These are phyloP conservation scores for Fusarium sp. DNA, from an alignment of 2,329 filamentous ascomycete genomes.

Conservation along the genomic window DNA sequence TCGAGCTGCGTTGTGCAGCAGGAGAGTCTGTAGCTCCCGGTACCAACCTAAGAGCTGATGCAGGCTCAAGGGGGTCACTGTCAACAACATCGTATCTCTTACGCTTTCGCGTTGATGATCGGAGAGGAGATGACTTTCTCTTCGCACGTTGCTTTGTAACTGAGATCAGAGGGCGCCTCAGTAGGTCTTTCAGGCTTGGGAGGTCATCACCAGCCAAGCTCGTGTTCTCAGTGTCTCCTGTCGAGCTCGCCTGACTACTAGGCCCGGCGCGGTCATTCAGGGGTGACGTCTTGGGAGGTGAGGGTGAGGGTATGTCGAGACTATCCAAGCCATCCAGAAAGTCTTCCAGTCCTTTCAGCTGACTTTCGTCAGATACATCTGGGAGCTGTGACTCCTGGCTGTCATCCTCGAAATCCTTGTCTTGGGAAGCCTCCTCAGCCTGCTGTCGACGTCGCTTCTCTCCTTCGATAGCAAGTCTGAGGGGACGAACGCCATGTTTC, in stretches of 20 bases:
- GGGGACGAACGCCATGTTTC: conserved; percentile 64
- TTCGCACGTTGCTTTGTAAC: conserved; percentile 32
- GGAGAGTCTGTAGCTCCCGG: conserved; percentile 29
- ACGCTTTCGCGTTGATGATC: conserved; percentile 45
- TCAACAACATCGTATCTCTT: conserved; percentile 45
- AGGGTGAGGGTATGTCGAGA: conserved; percentile 43
- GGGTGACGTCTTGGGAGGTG: conserved; percentile 44
- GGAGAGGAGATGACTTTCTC: conserved; percentile 35
- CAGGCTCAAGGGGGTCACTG: conserved; percentile 46
- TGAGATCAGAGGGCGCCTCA: conserved; percentile 34
- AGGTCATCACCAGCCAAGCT: conserved; percentile 52
- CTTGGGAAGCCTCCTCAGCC: conserved; percentile 59
- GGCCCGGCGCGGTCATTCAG: conserved; percentile 34
- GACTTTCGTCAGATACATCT: conserved; percentile 50
- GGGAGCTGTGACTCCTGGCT: conserved; percentile 55
- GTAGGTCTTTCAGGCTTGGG: conserved; percentile 50
- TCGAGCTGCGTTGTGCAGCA: conserved; percentile 34
- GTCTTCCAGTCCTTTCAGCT: conserved; percentile 35
- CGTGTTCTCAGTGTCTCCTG: conserved; percentile 50
- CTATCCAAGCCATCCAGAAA: conserved; percentile 31
- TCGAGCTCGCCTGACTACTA: conserved; percentile 50
- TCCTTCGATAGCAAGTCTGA: conserved; percentile 53
- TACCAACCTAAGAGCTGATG: conserved; percentile 30
- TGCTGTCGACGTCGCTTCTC: conserved; percentile 48
- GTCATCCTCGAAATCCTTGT: conserved; percentile 63